Evolutionary conservation across 2,329 filamentous ascomycete species (phyloP).

Genomic region (Metarhizium sp.): DNA sequence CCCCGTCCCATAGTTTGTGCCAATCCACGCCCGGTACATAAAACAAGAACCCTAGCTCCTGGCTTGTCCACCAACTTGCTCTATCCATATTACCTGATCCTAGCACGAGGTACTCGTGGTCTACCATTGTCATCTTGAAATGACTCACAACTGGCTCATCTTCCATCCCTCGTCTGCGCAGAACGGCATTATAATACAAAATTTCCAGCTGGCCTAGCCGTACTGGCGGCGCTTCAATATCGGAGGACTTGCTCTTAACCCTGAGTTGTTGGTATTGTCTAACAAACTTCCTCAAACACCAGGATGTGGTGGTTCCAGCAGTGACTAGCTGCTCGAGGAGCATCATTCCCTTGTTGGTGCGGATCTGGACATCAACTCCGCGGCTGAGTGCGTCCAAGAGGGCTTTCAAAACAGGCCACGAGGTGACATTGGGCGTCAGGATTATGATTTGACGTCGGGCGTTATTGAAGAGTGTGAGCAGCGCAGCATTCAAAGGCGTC

Average conservation of each 20-base stretch:
- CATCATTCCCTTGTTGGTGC: slow-evolving; percentile 65
- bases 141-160: slow-evolving; percentile 65
- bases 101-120: slow-evolving; percentile 56
- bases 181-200: slow-evolving; percentile 44
- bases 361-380: slow-evolving; percentile 58
- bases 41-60: slow-evolving; percentile 65
- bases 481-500: slow-evolving; percentile 58
- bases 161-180: slow-evolving; percentile 14
- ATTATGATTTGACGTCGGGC: slow-evolving; percentile 55
- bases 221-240: slow-evolving; percentile 33
- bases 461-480: slow-evolving; percentile 50
- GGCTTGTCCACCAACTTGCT: slow-evolving; percentile 79
- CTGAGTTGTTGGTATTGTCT: slow-evolving; percentile 36
- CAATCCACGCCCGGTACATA: slow-evolving; percentile 30
- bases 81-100: slow-evolving; percentile 80
- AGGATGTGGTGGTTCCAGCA: slow-evolving; percentile 61
- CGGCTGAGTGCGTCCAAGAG: slow-evolving; percentile 52
- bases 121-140: slow-evolving; percentile 68
- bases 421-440: slow-evolving; percentile 72
- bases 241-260: slow-evolving; percentile 10
- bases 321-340: slow-evolving; percentile 72
- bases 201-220: slow-evolving; percentile 43
- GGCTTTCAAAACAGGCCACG: slow-evolving; percentile 50
- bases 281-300: slow-evolving; percentile 52
- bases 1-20: slow-evolving; percentile 27